Evolutionary conservation across 129 eudicot genomes (phyloP).

Genomic region (Centella asiatica): DNA sequence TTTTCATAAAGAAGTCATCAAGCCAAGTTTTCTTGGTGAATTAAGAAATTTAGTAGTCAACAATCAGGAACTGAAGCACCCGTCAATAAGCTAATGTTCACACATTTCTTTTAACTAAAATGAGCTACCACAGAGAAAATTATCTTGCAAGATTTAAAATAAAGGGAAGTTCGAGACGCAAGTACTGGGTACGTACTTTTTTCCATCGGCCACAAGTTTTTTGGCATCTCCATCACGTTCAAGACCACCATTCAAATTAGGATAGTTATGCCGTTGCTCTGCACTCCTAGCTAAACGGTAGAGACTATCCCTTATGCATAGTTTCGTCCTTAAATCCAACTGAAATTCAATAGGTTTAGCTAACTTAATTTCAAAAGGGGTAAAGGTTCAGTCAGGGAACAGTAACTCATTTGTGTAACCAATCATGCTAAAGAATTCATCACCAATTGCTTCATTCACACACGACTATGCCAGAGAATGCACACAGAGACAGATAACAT

Average conservation of each 20-base stretch:
- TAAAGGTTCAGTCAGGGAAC: neutral
- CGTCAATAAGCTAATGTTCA: neutral
- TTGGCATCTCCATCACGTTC: conserved; percentile 36
- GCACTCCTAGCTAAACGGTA: conserved; percentile 97
- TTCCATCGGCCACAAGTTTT: conserved; percentile 37
- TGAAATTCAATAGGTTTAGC: conserved; percentile 28
- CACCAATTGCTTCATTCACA: neutral
- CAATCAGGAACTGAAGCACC: too few relatives aligned
- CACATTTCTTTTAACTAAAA: neutral
- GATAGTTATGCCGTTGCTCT: conserved; percentile 58
- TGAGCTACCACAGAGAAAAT: neutral
- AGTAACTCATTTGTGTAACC: neutral
- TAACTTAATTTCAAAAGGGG: conserved; percentile 15
- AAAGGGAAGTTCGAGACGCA: conserved; percentile 5
- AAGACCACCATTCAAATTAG: conserved; percentile 23
- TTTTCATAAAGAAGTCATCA: too few relatives aligned
- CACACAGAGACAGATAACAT: too few relatives aligned
- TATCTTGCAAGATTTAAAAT: neutral
- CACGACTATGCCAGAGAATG: too few relatives aligned
- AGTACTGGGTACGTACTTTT: conserved; percentile 37
- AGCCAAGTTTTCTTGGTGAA: too few relatives aligned
- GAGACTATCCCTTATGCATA: conserved; percentile 89
- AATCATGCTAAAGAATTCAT: neutral
- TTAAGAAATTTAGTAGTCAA: too few relatives aligned
- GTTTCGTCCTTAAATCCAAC: conserved; percentile 82